Percentiles rank a stretch among this genome's conserved stretches.
These are phyloP conservation scores for Xylariales sp. DNA, from an alignment of 2,329 filamentous ascomycete species.

Conservation along the genomic window DNA sequence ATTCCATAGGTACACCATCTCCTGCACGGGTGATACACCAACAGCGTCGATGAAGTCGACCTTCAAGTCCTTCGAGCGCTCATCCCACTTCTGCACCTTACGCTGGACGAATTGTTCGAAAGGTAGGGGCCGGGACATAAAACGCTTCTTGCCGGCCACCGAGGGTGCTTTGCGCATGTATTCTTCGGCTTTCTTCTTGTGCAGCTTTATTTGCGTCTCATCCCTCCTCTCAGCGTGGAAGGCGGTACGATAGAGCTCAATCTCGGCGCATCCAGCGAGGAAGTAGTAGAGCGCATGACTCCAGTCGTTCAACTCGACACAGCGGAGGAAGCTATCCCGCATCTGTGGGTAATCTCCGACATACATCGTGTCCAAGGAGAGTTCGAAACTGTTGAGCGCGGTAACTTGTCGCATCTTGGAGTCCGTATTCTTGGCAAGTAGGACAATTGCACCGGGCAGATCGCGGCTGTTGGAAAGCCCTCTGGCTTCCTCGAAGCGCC, in stretches of 20 bases:
- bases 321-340: slow-evolving; percentile 68
- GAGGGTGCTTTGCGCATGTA: slow-evolving; percentile 67
- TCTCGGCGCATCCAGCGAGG: slow-evolving; percentile 70
- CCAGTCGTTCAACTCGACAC: slow-evolving; percentile 83
- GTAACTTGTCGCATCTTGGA: slow-evolving; percentile 84
- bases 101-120: slow-evolving; percentile 82
- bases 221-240: slow-evolving; percentile 49
- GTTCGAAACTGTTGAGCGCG: slow-evolving; percentile 80
- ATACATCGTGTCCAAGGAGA: slow-evolving; percentile 73
- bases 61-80: slow-evolving; percentile 61
- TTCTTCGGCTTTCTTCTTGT: slow-evolving; percentile 57
- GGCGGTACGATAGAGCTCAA: slow-evolving; percentile 73
- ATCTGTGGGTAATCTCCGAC: slow-evolving; percentile 71
- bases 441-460: slow-evolving; percentile 61
- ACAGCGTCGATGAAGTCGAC: slow-evolving; percentile 74
- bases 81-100: slow-evolving; percentile 86
- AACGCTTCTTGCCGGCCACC: slow-evolving; percentile 76
- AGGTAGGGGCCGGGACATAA: slow-evolving; percentile 85
- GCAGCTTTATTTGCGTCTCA: slow-evolving; percentile 57
- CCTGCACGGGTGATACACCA: slow-evolving; percentile 74
- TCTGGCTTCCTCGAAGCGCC: slow-evolving; percentile 83
- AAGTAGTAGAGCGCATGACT: slow-evolving; percentile 86
- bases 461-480: slow-evolving; percentile 64
- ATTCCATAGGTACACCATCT: slow-evolving; percentile 95
- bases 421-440: slow-evolving; percentile 55